Evolutionary conservation across 768 basidiomycete species (phyloP).

Genomic region (Podaxis sp.): DNA sequence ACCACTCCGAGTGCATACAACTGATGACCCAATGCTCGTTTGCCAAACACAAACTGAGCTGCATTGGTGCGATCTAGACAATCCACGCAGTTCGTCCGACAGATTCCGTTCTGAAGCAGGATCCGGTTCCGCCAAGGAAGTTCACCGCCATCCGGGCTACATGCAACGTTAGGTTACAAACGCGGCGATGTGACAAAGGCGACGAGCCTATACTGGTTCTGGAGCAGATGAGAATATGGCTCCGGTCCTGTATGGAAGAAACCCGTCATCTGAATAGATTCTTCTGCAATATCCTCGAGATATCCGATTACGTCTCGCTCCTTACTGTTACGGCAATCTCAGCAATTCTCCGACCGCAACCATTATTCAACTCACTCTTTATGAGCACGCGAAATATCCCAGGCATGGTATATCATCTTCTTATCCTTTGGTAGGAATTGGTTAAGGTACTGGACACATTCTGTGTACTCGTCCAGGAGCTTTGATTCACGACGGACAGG

Average conservation of each 20-base stretch:
- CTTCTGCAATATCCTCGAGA: constrained; percentile 92
- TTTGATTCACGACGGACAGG: constrained; percentile 86
- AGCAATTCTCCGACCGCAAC: background rate
- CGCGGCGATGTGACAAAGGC: constrained; percentile 13
- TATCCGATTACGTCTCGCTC: constrained; percentile 96
- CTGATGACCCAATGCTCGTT: constrained; percentile 92
- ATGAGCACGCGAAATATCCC: constrained; percentile 95
- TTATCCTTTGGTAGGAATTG: constrained; percentile 88
- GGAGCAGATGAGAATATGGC: constrained; percentile 70
- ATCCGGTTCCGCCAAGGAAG: constrained; percentile 62
- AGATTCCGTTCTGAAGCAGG: constrained; percentile 87
- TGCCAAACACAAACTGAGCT: constrained; percentile 95
- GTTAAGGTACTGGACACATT: constrained; percentile 91
- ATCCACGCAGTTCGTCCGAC: constrained; percentile 95
- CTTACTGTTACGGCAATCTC: constrained; percentile 51
- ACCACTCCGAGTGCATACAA: constrained; percentile 92
- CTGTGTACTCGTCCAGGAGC: constrained; percentile 84
- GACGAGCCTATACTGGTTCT: constrained; percentile 42
- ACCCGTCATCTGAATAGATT: constrained; percentile 84
- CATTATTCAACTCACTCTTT: constrained; percentile 64
- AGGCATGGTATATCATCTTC: constrained; percentile 89
- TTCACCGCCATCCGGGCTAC: constrained; percentile 27
- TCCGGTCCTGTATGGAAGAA: constrained; percentile 96
- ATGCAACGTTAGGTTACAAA: background rate
- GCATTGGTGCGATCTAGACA: constrained; percentile 97